A percentile compares a stretch with the other conserved stretches of the same genome.
These are phyloP conservation scores for Sporothrix dimorphospora DNA, from an alignment of 2,329 filamentous ascomycete species.

Conservation along the genomic window DNA sequence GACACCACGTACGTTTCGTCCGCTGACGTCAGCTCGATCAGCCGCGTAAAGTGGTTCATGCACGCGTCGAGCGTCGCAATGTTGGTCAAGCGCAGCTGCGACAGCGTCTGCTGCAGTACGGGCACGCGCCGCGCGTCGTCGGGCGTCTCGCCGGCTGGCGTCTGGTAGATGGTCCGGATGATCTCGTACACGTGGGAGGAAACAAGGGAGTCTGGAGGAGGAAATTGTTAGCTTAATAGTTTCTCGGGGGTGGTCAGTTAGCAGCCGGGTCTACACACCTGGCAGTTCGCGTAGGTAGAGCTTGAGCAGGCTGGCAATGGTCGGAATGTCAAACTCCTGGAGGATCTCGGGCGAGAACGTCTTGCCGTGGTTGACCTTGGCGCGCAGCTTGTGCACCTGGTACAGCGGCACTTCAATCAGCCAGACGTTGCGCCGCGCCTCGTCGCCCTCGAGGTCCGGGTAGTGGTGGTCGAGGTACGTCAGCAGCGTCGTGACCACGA, in stretches of 20 bases:
- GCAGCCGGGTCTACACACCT: too few species aligned
- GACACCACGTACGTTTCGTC: slow-evolving; percentile 81
- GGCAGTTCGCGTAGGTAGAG: slow-evolving; percentile 94
- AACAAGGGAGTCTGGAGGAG: slow-evolving; percentile 80
- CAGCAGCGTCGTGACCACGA: slow-evolving; percentile 88
- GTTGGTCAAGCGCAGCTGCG: slow-evolving; percentile 91
- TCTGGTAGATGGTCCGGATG: slow-evolving; percentile 93
- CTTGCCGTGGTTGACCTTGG: slow-evolving; percentile 85
- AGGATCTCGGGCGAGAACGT: slow-evolving; percentile 74
- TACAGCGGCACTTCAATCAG: slow-evolving; percentile 85
- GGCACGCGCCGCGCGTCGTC: slow-evolving; percentile 76
- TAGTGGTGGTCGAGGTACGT: slow-evolving; percentile 97
- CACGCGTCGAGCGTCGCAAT: slow-evolving; percentile 98
- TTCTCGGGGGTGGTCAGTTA: too few species aligned
- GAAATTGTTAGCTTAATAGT: too few species aligned
- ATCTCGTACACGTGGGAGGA: slow-evolving; percentile 99
- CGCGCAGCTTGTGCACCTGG: slow-evolving; percentile 82
- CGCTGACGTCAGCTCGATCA: slow-evolving; percentile 95
- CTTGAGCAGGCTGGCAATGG: slow-evolving; percentile 89
- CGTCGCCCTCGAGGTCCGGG: slow-evolving; percentile 94
- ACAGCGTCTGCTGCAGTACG: slow-evolving; percentile 92
- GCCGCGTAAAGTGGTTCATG: slow-evolving; percentile 95
- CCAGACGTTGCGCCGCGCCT: slow-evolving; percentile 91
- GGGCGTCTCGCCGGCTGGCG: slow-evolving; percentile 73
- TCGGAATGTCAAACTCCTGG: slow-evolving; percentile 88